phyloP scores from a whole-genome alignment of 1,284 basidiomycete species.

The Boletellus sp. region DNA sequence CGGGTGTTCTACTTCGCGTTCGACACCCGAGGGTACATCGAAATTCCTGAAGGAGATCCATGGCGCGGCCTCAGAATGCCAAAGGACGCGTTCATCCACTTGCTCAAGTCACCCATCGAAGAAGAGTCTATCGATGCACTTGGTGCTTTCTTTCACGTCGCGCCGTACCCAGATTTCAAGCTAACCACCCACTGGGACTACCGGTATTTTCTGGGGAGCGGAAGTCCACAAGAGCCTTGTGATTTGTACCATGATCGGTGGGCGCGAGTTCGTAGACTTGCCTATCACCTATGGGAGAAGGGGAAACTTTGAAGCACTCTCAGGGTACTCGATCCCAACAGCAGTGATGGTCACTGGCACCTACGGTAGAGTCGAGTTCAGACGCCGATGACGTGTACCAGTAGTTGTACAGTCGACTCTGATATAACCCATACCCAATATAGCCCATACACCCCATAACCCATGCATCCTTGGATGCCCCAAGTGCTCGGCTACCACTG shows the following conservation, averaged over 20 bases:
- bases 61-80: slow-evolving; percentile 12
- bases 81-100: background rate
- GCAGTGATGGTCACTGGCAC: too few species aligned
- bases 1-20: background rate
- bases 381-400: too few species aligned
- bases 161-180: background rate
- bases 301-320: slow-evolving; percentile 2
- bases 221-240: background rate
- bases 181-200: slow-evolving; percentile 2
- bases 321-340: background rate
- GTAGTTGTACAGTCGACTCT: too few species aligned
- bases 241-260: slow-evolving; percentile 8
- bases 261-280: background rate
- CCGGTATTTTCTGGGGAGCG: background rate
- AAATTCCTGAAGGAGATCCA: slow-evolving; percentile 6
- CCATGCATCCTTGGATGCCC: too few species aligned
- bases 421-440: too few species aligned
- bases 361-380: too few species aligned
- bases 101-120: slow-evolving; percentile 7
- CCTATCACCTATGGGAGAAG: slow-evolving; percentile 1
- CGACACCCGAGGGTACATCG: slow-evolving; percentile 10
- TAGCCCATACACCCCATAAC: too few species aligned
- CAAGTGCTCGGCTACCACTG: too few species aligned
- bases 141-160: slow-evolving; percentile 9
- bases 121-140: slow-evolving; percentile 13